Evolutionary conservation across 139 green algal genomes (phyloP).

Genomic region (Nannochloris sp.): DNA sequence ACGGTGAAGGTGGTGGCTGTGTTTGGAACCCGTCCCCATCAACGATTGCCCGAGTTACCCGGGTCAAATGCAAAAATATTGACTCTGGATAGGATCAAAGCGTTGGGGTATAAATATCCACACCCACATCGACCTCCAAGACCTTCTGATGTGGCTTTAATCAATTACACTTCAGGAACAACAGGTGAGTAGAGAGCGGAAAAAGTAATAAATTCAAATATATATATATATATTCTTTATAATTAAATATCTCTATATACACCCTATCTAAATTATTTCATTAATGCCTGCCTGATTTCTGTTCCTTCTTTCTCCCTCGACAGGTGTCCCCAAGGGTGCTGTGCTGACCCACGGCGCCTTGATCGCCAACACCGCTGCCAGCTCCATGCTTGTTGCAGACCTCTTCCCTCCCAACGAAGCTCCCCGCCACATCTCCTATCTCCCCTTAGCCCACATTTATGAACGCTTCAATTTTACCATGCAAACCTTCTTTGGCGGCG

Average conservation of each 20-base stretch:
- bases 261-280: too few species aligned
- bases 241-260: too few species aligned
- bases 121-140: conserved; percentile 67
- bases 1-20: conserved; percentile 46
- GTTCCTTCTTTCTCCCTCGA: too few species aligned
- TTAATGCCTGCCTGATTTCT: too few species aligned
- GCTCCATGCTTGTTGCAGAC: background rate
- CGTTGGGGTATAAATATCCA: conserved; percentile 57
- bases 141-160: conserved; percentile 72
- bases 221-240: too few species aligned
- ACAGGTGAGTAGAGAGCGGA: too few species aligned
- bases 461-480: conserved; percentile 69
- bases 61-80: conserved; percentile 32
- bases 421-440: conserved; percentile 69
- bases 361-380: conserved; percentile 60
- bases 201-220: too few species aligned
- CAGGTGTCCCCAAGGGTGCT: conserved; percentile 83
- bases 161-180: conserved; percentile 95
- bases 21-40: conserved; percentile 21
- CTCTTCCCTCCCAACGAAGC: background rate
- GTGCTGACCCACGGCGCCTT: conserved; percentile 75
- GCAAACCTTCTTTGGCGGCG: conserved; percentile 46
- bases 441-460: conserved; percentile 94
- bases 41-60: conserved; percentile 45
- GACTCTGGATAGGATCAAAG: conserved; percentile 53